Base-by-base conservation (phyloP, 495 filamentous ascomycete species). In the Cercophora samala region DNA sequence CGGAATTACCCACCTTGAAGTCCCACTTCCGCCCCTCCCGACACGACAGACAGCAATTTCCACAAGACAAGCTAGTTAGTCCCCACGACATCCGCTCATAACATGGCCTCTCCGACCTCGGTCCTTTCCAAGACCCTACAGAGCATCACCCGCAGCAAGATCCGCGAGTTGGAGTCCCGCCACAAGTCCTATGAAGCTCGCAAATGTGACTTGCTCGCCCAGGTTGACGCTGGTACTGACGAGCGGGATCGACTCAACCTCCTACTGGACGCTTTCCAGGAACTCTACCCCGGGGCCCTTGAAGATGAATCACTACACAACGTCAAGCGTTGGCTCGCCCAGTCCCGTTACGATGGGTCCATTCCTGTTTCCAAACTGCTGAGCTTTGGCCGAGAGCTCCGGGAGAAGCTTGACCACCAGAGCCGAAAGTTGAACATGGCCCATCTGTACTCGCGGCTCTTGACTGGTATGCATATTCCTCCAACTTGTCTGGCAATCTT, bases 141-240 rank as follows among this genome's bases (percentile, higher is more conserved):
- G 68, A 88, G 85, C 54, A 88, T 90, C 75, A 90, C 88, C 18
- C 69, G 76, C 60, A 88, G 84, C 66, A 91, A 90, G 74, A 85
- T 90, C 69, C 79, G 74, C 5, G 87, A 88, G 64, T 79, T 90
- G 17, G 81, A 83, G 13, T 88, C 88, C 63, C 84, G 89, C 67
- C 83, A 84, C 42, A 75, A 74, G 3, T 73, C 83, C 15, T 91
- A 88, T 67, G 79, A 85, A 24, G 55, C 70, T 22, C 74, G 76
- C 24, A 85, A 84, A 65, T 69, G 74, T 29, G 25, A 64, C n/a
- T 66, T 78, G 1, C 64, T 84, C 15, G 64, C 64, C 58, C 70
- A 73, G 24, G 81, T 74, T 25, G 60, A 73, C 56, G 64, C 70
- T 15, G 66, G 71, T 4, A 60, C 64, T 15, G 68, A 80, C 51